These are phyloP conservation scores for Porodaedalea pini DNA, from an alignment of 1,284 basidiomycete genomes.

Conservation along the genomic window DNA sequence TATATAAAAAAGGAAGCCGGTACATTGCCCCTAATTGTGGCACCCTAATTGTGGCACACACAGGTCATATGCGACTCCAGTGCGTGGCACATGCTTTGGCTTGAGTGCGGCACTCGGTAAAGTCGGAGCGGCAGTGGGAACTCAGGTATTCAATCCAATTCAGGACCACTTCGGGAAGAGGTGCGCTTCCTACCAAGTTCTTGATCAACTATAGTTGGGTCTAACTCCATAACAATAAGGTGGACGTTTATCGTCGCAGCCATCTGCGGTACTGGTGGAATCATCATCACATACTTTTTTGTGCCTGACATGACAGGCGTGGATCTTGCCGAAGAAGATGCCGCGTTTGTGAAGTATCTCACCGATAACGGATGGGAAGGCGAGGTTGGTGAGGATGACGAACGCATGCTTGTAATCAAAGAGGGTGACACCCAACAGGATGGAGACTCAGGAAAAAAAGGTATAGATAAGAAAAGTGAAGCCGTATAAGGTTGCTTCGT, in stretches of 20 bases:
- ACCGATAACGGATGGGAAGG: slow-evolving; percentile 65
- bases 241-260: slow-evolving; percentile 73
- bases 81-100: slow-evolving; percentile 70
- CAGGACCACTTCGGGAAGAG: slow-evolving; percentile 63
- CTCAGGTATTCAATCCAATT: slow-evolving; percentile 75
- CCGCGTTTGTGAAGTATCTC: slow-evolving; percentile 58
- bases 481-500: too few species aligned
- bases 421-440: not conserved
- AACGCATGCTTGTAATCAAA: slow-evolving; percentile 33
- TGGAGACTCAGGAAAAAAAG: too few species aligned
- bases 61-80: slow-evolving; percentile 63
- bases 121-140: slow-evolving; percentile 72
- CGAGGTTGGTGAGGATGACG: slow-evolving; percentile 55
- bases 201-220: not conserved
- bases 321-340: slow-evolving; percentile 65
- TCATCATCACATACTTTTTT: slow-evolving; percentile 66
- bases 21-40: not conserved
- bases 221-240: slow-evolving; percentile 30
- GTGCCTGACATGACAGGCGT: slow-evolving; percentile 66
- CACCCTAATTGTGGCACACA: not conserved
- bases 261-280: slow-evolving; percentile 60
- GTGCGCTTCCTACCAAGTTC: slow-evolving; percentile 32
- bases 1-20: slow-evolving; percentile 14
- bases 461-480: too few species aligned
- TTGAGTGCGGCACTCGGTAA: slow-evolving; percentile 73